These are phyloP conservation scores for Colletotrichum brevisporum DNA, from an alignment of 2,329 filamentous ascomycete species.

Conservation along the genomic window DNA sequence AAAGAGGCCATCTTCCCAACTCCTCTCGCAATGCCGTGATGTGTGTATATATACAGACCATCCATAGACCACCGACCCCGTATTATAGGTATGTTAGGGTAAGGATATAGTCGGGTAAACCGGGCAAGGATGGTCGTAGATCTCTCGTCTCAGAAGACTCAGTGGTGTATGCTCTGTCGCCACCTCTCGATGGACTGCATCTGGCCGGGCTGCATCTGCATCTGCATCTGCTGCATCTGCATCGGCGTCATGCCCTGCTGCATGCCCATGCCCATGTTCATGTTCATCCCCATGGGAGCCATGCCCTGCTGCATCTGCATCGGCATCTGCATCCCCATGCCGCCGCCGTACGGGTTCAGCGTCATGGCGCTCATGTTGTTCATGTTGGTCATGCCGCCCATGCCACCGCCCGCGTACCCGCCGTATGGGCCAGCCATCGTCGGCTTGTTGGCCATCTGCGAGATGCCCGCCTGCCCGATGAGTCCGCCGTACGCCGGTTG, in stretches of 20 bases:
- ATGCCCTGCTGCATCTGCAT: constrained; percentile 8
- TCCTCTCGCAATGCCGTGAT: constrained; percentile 36
- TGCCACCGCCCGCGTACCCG: constrained; percentile 37
- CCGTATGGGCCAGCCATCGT: constrained; percentile 22
- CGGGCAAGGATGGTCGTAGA: background rate
- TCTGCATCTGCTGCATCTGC: constrained; percentile 42
- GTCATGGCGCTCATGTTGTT: constrained; percentile 42
- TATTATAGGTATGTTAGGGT: background rate
- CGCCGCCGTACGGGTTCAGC: constrained; percentile 40
- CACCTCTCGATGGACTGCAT: constrained; percentile 51
- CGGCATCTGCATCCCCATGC: constrained; percentile 43
- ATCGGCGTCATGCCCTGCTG: constrained; percentile 42
- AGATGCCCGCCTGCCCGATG: constrained; percentile 28
- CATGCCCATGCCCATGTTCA: constrained; percentile 40
- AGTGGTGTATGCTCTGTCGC: constrained; percentile 55
- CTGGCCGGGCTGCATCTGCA: constrained; percentile 39
- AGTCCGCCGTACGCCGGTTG: constrained; percentile 42
- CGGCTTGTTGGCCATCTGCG: constrained; percentile 29
- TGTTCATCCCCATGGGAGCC: constrained; percentile 27
- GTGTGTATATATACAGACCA: constrained; percentile 22
- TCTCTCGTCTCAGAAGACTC: background rate
- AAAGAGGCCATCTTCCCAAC: constrained; percentile 28
- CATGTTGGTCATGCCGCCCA: constrained; percentile 42
- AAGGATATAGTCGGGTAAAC: background rate
- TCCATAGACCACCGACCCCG: background rate